Percentiles rank a stretch among this genome's conserved stretches.
phyloP scores from a whole-genome alignment of 2,329 filamentous ascomycete genomes.

The Metarhizium robertsii region DNA sequence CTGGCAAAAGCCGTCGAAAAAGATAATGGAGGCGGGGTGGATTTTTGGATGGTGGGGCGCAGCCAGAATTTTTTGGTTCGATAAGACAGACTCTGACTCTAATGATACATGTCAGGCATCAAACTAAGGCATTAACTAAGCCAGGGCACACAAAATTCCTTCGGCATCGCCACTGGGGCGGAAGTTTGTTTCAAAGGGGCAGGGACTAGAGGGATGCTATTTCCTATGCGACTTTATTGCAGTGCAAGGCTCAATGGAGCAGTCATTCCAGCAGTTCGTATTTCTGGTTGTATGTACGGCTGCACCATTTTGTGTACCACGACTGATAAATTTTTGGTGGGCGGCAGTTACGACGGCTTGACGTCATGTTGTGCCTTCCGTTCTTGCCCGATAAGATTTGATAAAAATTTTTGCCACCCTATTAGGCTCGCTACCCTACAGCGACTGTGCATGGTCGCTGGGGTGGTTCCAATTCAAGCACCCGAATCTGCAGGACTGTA shows the following conservation, averaged over 20 bases:
- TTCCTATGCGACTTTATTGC: not conserved
- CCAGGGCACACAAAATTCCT: constrained; percentile 3
- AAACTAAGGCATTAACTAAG: constrained; percentile 23
- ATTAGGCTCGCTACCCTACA: not conserved
- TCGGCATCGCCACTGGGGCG: not conserved
- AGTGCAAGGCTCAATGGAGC: not conserved
- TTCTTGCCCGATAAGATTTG: not conserved
- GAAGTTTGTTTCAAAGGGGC: not conserved
- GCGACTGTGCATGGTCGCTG: no score
- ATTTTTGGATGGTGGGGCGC: constrained; percentile 30
- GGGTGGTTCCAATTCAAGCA: no score
- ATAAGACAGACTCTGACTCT: constrained; percentile 8
- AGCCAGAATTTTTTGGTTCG: constrained; percentile 25
- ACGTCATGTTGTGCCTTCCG: constrained; percentile 1
- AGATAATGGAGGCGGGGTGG: constrained; percentile 27
- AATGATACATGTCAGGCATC: constrained; percentile 21
- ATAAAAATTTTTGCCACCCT: not conserved
- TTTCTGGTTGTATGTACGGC: not conserved
- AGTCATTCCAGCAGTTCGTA: not conserved
- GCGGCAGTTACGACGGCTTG: not conserved
- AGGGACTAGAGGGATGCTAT: not conserved
- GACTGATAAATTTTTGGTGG: not conserved
- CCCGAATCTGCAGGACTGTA: no score
- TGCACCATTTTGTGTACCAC: not conserved
- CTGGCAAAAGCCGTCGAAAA: constrained; percentile 4